A percentile compares a stretch with the other conserved stretches of the same genome.
Evolutionary conservation across 768 basidiomycete species (phyloP).

Genomic region (Ephemerocybe angulata): DNA sequence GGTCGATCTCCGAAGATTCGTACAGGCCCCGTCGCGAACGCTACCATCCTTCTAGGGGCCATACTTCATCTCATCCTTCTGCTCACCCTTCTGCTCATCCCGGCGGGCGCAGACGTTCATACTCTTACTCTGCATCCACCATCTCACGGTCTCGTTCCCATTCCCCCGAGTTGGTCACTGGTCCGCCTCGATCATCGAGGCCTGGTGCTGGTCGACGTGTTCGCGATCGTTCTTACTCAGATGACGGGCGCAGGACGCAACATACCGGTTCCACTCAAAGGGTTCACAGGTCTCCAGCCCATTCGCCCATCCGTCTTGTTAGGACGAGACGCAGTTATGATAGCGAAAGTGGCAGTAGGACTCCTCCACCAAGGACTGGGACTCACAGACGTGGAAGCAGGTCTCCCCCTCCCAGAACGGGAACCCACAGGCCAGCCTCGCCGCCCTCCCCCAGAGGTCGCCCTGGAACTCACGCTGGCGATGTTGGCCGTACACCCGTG

Average conservation of each 20-base stretch:
- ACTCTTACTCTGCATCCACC: background rate
- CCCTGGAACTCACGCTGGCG: too few species aligned
- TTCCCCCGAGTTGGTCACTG: too few species aligned
- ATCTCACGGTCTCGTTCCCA: constrained; percentile 14
- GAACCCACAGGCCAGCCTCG: too few species aligned
- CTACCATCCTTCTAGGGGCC: background rate
- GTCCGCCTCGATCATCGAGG: too few species aligned
- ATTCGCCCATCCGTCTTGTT: background rate
- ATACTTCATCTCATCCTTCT: too few species aligned
- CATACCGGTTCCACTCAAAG: background rate
- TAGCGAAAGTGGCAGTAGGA: background rate
- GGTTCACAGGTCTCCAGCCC: background rate
- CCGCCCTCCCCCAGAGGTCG: too few species aligned
- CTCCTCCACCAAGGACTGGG: background rate
- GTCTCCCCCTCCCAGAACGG: too few species aligned
- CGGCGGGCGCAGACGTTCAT: background rate
- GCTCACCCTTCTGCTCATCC: too few species aligned
- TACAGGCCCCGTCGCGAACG: background rate
- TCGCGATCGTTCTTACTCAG: too few species aligned
- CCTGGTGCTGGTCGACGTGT: too few species aligned
- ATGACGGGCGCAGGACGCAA: constrained; percentile 3
- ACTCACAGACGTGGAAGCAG: too few species aligned
- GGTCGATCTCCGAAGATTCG: background rate
- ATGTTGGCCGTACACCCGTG: too few species aligned
- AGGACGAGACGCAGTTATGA: background rate